Base-by-base conservation (phyloP, 345 rosid species). In the Hibiscus tridactylites region DNA sequence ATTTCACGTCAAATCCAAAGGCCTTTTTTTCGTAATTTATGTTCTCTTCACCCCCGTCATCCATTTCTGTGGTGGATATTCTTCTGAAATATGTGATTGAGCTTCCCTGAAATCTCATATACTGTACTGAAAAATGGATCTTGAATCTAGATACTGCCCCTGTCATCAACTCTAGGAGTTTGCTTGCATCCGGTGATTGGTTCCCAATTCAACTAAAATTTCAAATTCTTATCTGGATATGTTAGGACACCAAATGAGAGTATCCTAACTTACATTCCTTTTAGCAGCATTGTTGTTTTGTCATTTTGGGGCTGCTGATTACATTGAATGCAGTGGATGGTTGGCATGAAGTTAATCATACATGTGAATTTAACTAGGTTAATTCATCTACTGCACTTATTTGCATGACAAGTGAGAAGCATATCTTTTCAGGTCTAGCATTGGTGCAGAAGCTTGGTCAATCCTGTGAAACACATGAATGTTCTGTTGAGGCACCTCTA, bases 371-470 rank as follows among this genome's bases (percentile, higher is more conserved):
- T 21, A 21, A 21, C 1, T 21, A 21, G 24, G 24, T 21, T 21
- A 21, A 0, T 21, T 29, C 53, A 19, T 6, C 24, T 19, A 28
- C 11, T 26, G n/a, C 29, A 15, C 42, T 29, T n/a, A 54, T 54
- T 59, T 74, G 58, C 28, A 17, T 58, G 19, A 59, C 37, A 13
- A 2, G 8, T 63, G 50, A 53, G 39, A 21, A 58, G 35, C 26
- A 26, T 46, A 19, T 37, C 42, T 83, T 15, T 80, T 75, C 88
- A 92, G 97, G 97, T 73, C 87, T 94, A 72, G 98, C 98, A 81
- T 82, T 94, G 81, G 75, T 94, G 78, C 93, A 91, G 79, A 84
- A 76, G 76, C 83, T 79, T 63, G 74, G 73, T 61, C 78, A 82
- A 70, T 65, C 85, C 72, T 68, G 80, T 65, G 66, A 79, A 61